phyloP scores from a whole-genome alignment of 176 grass and related monocot species.

The Areca catechu region DNA sequence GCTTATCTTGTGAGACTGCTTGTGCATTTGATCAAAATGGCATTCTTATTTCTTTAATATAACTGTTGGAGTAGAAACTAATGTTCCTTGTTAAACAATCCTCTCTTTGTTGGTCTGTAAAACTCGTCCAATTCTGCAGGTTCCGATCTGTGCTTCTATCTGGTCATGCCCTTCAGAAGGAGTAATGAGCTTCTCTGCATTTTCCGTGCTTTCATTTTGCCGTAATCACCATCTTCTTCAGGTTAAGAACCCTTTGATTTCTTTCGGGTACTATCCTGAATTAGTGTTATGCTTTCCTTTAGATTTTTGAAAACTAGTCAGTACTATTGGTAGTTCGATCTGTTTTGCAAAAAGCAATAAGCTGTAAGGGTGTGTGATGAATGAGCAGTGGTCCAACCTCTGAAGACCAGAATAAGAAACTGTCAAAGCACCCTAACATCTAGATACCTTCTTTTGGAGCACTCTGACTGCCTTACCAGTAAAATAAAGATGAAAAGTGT shows the following conservation, averaged over 20 bases:
- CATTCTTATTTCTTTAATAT: too few relatives aligned
- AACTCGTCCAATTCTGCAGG: constrained; percentile 23
- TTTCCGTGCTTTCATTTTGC: constrained; percentile 81
- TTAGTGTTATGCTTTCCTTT: neutral
- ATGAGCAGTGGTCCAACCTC: too few relatives aligned
- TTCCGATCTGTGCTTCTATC: constrained; percentile 71
- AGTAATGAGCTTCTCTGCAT: constrained; percentile 67
- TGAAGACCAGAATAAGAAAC: too few relatives aligned
- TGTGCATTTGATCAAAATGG: neutral
- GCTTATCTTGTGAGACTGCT: constrained; percentile 57
- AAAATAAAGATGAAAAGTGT: too few relatives aligned
- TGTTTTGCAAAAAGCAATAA: neutral
- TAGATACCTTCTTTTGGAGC: too few relatives aligned
- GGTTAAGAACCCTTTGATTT: constrained; percentile 10
- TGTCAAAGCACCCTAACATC: too few relatives aligned
- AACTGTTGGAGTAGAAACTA: too few relatives aligned
- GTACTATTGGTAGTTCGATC: constrained; percentile 5
- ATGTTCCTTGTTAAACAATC: neutral
- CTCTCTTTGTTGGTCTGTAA: neutral
- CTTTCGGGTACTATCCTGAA: neutral
- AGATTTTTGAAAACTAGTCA: neutral
- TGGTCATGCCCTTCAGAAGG: constrained; percentile 83
- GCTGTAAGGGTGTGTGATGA: too few relatives aligned
- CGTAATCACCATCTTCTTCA: constrained; percentile 81
- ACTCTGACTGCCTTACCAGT: too few relatives aligned